These are phyloP conservation scores for Penicillium glabrum DNA, from an alignment of 2,329 filamentous ascomycete genomes.

Conservation along the genomic window DNA sequence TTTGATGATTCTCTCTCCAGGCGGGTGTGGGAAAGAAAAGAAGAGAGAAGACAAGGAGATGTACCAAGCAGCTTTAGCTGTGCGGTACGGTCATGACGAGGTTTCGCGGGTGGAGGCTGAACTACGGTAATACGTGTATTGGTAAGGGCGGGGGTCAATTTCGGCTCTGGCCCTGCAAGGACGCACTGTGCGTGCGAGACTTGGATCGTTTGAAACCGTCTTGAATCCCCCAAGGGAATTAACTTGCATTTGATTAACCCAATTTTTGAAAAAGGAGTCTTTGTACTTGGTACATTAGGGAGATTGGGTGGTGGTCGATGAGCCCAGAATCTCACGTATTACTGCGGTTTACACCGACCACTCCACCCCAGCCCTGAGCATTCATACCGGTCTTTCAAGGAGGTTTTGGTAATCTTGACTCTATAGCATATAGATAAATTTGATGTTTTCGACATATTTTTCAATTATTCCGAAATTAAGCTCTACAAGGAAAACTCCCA, in stretches of 20 bases:
- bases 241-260: neutral
- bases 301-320: neutral
- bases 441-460: no score
- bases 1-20: constrained; percentile 41
- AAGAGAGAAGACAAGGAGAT: constrained; percentile 29
- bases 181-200: constrained; percentile 4
- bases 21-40: constrained; percentile 41
- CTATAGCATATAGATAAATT: neutral
- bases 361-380: constrained; percentile 11
- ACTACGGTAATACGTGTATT: constrained; percentile 1
- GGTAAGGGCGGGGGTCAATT: constrained; percentile 14
- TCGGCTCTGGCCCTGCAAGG: constrained; percentile 12
- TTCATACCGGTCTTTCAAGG: neutral
- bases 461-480: no score
- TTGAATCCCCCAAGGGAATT: neutral
- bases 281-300: neutral
- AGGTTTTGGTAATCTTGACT: neutral
- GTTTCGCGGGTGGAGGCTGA: constrained; percentile 26
- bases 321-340: neutral
- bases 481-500: no score
- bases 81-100: constrained; percentile 24
- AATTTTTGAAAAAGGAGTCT: neutral
- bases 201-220: constrained; percentile 6
- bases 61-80: constrained; percentile 23
- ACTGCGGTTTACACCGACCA: constrained; percentile 10